These are phyloP conservation scores for Psilocybe azurescens DNA, from an alignment of 768 basidiomycete species.

Conservation along the genomic window DNA sequence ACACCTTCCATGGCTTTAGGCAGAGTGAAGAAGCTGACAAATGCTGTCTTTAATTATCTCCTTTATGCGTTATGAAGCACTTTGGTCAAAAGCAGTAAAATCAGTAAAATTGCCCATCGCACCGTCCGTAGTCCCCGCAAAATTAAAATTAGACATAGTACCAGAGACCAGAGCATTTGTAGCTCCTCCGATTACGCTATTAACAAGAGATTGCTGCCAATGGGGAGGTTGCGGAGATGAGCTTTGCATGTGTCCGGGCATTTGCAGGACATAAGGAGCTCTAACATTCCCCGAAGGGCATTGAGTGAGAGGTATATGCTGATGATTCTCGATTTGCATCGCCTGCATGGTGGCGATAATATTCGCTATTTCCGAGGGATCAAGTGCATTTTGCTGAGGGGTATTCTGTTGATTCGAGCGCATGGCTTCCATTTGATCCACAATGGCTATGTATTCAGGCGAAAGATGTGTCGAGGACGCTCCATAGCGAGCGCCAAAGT, in stretches of 20 bases:
- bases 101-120: neutral
- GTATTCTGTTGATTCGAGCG: constrained; percentile 1
- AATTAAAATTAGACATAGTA: constrained; percentile 6
- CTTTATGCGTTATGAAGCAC: neutral
- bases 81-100: constrained; percentile 8
- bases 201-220: constrained; percentile 6
- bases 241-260: neutral
- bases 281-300: neutral
- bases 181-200: constrained; percentile 9
- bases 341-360: constrained; percentile 4
- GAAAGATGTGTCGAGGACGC: neutral
- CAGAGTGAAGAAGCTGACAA: neutral
- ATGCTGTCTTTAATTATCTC: neutral
- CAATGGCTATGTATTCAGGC: constrained; percentile 6
- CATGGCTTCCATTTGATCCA: constrained; percentile 11
- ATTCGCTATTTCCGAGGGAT: neutral
- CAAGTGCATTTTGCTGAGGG: constrained; percentile 1
- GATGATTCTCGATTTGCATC: neutral
- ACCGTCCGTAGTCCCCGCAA: constrained; percentile 9
- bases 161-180: constrained; percentile 10
- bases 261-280: constrained; percentile 1
- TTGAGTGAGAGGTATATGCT: neutral
- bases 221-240: neutral
- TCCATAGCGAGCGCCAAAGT: neutral
- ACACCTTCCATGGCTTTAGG: neutral